Evolutionary conservation across 2,329 filamentous ascomycete species (phyloP), one percentile per base, ranked within the genome.

Genomic region (Geosmithia morbida): DNA sequence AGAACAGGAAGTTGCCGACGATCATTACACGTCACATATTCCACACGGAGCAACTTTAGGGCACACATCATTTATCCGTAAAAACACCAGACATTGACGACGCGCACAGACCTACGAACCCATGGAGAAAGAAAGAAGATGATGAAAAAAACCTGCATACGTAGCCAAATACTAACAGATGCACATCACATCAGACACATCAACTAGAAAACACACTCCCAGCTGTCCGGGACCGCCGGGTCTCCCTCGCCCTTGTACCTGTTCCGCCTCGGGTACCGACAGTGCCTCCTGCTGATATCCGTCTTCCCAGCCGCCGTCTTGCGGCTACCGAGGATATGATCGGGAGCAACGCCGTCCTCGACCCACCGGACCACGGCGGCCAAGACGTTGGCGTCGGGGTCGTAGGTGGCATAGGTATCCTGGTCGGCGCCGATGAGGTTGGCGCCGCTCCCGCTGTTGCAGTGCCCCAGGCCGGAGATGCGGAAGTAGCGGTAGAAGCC

Each of bases 391-490:
- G 65, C 55, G 6, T 64, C 54, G 0, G 64, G 60, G 16, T 68
- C 55, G 39, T 58, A 61, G 2, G 51, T 58, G 0, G 54, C 45
- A 0, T 39, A 42, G 33, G 55, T 57, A 2, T 72, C 62, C 17
- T 73, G 54, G 1, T 69, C 57, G 46, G 73, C 72, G 47, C 66
- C 55, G 8, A 63, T 57, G 0, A 66, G 61, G 6, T 67, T 58
- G 1, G 69, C 67, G 1, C 69, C 70, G 14, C 56, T 55, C 3
- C 72, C 72, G 6, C 67, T 66, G 10, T 46, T 51, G 54, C 74
- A 77, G 56, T 77, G 74, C 2, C 57, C 61, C 61, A 74, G 71
- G 7, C 74, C 73, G 4, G 66, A 67, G 51, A 77, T 65, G 30
- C 65, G 64, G 61, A 78, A 77, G 57, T 65, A 69, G 44, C 73